phyloP scores from a whole-genome alignment of 2,329 filamentous ascomycete species.

The Apiospora rasikravindrae region DNA sequence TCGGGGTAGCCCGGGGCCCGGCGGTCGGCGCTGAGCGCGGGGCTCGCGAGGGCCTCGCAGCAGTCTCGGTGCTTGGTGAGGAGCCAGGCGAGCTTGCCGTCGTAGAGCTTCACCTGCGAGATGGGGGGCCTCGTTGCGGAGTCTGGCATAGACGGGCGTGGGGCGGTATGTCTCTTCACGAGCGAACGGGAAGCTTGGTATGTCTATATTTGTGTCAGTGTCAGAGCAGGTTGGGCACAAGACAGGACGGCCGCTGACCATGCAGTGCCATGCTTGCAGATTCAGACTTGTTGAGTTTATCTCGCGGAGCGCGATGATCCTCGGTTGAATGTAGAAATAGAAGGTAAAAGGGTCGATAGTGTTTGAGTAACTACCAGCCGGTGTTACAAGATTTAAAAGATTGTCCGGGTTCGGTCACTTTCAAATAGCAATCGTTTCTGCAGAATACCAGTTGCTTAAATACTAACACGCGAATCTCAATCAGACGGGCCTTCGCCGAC shows the following conservation, averaged over 20 bases:
- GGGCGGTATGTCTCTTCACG: conserved; percentile 21
- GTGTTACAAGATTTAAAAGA: neutral
- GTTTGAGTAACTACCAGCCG: neutral
- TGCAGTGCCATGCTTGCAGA: neutral
- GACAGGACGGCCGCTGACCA: neutral
- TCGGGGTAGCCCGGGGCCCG: conserved; percentile 23
- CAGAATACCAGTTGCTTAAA: neutral
- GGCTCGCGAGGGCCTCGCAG: conserved; percentile 15
- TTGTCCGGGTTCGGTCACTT: neutral
- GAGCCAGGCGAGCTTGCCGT: conserved; percentile 21
- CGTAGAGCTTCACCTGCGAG: conserved; percentile 22
- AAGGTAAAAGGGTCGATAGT: too few species aligned
- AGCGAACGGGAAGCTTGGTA: conserved; percentile 22
- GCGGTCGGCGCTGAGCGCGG: conserved; percentile 20
- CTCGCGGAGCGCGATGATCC: neutral
- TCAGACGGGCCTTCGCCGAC: neutral
- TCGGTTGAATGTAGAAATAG: neutral
- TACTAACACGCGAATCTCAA: neutral
- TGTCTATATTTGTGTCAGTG: neutral
- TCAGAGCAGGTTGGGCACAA: fast-evolving
- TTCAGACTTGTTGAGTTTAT: neutral
- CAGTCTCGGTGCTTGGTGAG: conserved; percentile 22
- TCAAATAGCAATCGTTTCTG: neutral
- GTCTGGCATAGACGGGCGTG: conserved; percentile 7
- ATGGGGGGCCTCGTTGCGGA: conserved; percentile 21